Evolutionary conservation across 2,329 filamentous ascomycete genomes (phyloP).

Genomic region (Aspergillus piperis): DNA sequence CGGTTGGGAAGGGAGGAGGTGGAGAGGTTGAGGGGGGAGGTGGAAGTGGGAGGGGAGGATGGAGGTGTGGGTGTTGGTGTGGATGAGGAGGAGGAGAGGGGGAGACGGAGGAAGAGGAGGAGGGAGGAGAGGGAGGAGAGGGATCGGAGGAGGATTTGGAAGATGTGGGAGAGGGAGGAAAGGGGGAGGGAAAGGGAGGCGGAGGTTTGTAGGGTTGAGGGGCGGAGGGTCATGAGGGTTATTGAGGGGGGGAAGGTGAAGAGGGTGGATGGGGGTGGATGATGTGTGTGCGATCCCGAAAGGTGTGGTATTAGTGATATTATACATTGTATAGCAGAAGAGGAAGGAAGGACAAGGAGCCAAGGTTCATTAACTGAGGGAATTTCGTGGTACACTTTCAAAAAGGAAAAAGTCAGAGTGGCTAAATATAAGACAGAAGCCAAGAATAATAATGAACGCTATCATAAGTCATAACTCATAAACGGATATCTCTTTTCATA

Average conservation of each 20-base stretch:
- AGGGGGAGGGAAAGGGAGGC: conserved; percentile 39
- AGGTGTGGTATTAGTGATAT: not conserved
- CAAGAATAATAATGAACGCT: not conserved
- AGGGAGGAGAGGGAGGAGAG: conserved; percentile 36
- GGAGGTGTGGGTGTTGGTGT: too few species aligned
- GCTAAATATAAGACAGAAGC: conserved; percentile 4
- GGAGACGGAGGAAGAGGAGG: conserved; percentile 29
- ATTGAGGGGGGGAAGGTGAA: conserved; percentile 13
- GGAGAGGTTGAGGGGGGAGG: conserved; percentile 44
- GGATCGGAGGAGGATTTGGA: conserved; percentile 39
- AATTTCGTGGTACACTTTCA: too few species aligned
- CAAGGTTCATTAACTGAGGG: not conserved
- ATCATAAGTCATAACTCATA: conserved; percentile 7
- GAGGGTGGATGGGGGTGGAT: not conserved
- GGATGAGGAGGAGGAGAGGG: conserved; percentile 32
- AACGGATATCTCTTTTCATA: conserved; percentile 3
- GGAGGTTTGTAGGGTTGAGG: conserved; percentile 33
- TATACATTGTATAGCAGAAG: not conserved
- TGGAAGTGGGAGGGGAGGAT: conserved; percentile 43
- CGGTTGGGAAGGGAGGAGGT: conserved; percentile 48
- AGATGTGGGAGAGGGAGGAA: conserved; percentile 44
- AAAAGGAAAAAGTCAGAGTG: not conserved
- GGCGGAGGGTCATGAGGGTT: conserved; percentile 25
- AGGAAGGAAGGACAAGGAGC: not conserved
- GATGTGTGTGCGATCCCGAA: not conserved